Percentiles rank a stretch among this genome's conserved stretches.
Conservation (phyloP, 176 grass and related monocot genomes). For the Avena sativa region DNA sequence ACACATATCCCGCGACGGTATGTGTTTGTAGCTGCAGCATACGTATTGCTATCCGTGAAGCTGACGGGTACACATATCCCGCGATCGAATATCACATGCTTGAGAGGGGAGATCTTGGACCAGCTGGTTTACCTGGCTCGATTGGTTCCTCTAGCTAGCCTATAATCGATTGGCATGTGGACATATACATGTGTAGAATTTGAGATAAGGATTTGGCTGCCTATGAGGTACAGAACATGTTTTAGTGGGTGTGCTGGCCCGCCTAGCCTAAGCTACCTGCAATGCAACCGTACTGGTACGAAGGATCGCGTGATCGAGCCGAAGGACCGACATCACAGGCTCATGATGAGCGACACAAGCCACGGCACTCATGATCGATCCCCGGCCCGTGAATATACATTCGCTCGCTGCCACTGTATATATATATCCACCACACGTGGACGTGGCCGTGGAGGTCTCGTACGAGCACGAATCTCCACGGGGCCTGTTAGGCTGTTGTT, state of each 20-base stretch:
- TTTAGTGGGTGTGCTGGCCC: slow-evolving; percentile 32
- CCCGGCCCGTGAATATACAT: slow-evolving; percentile 41
- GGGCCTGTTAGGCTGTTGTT: no score
- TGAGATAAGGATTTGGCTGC: slow-evolving; percentile 20
- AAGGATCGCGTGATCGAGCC: slow-evolving; percentile 17
- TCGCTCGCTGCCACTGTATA: slow-evolving; percentile 32
- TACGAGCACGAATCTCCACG: no score
- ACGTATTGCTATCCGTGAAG: no score
- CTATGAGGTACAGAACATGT: background rate
- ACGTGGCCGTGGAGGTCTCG: no score
- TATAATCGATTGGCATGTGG: background rate
- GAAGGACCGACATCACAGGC: slow-evolving; percentile 19
- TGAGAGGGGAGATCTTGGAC: no score
- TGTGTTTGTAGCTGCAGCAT: background rate
- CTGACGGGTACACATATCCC: no score
- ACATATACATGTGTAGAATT: background rate
- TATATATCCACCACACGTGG: no score
- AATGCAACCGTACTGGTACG: slow-evolving; percentile 26
- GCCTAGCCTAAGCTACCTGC: background rate
- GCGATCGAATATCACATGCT: background rate
- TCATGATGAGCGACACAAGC: background rate
- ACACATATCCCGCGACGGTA: background rate
- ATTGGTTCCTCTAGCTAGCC: background rate
- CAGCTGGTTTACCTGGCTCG: background rate
- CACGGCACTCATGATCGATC: slow-evolving; percentile 25